Conservation (phyloP, 495 filamentous ascomycete genomes). For the Penicillium paradoxum region DNA sequence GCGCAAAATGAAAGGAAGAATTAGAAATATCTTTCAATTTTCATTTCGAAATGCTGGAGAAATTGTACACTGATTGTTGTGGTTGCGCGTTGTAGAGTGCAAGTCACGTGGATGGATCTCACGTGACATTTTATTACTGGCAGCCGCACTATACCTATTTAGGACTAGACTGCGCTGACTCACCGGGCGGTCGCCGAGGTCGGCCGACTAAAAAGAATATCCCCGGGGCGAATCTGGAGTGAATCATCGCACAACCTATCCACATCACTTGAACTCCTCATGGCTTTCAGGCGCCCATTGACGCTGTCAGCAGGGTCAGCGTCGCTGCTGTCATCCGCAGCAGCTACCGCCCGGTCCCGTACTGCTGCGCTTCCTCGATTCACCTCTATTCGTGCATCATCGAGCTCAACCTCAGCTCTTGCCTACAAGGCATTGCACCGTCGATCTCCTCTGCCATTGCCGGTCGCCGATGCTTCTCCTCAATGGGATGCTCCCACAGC, state of each 20-base stretch:
- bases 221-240: constrained; percentile 19
- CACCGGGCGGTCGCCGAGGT: constrained; percentile 34
- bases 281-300: constrained; percentile 49
- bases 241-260: constrained; percentile 25
- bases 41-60: background rate
- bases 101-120: background rate
- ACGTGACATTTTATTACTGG: background rate
- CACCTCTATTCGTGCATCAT: constrained; percentile 34
- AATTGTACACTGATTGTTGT: background rate
- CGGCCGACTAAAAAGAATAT: constrained; percentile 37
- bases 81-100: background rate
- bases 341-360: constrained; percentile 30
- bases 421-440: constrained; percentile 97
- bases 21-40: background rate
- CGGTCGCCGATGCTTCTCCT: constrained; percentile 65
- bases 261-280: constrained; percentile 20
- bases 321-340: constrained; percentile 31
- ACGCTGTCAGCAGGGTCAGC: constrained; percentile 37
- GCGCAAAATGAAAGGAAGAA: background rate
- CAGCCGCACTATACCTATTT: constrained; percentile 1
- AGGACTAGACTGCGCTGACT: constrained; percentile 22
- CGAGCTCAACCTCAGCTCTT: constrained; percentile 79
- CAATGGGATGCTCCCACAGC: constrained; percentile 92
- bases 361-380: constrained; percentile 35
- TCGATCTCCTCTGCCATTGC: constrained; percentile 75